Evolutionary conservation across 2,329 filamentous ascomycete species (phyloP), one percentile per base, ranked within the genome.

Genomic region (Phialophora expanda): DNA sequence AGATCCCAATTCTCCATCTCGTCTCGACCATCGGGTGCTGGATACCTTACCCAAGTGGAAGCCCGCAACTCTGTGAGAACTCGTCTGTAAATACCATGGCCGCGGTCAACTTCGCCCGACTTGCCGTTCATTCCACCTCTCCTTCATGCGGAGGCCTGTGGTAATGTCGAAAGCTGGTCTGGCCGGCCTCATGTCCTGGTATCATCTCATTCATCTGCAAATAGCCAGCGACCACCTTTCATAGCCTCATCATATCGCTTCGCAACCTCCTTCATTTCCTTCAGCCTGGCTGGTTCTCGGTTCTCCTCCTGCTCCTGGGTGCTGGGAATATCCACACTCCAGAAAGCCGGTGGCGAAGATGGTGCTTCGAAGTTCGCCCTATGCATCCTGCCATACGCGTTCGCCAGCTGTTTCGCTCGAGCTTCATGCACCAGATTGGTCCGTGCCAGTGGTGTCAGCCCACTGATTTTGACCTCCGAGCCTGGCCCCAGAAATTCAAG

Each of bases 301-400:
- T 94, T 87, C 60, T 83, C 80, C 71, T 86, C 81, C 30, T 89
- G 78, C 77, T 97, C 91, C 76, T 98, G 95, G 1, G 95, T 97
- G 28, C 82, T 87, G 1, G 94, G 93, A 75, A 99, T 96, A 71
- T 96, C 94, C 1, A 90, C 85, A 61, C 91, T 85, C 95, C 95
- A 99, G 75, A 92, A 98, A 0, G 93, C 93, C 1, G 92, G 92
- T 12, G 95, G 93, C 9, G 90, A 92, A 53, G 81, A 83, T 68
- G 86, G 84, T 58, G 92, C 85, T 66, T 89, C 86, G 76, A 90
- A 93, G 30, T 87, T 84, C 71, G 94, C 86, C 63, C 90, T 85
- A 77, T 97, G 93, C 62, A 62, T 56, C 75, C 85, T 92, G 5
- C 93, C 93, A 75, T 87, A 87, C 67, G 86, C 85, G 73, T 93